Conservation (phyloP, 75 land plant genomes). For the Pinus taeda region DNA sequence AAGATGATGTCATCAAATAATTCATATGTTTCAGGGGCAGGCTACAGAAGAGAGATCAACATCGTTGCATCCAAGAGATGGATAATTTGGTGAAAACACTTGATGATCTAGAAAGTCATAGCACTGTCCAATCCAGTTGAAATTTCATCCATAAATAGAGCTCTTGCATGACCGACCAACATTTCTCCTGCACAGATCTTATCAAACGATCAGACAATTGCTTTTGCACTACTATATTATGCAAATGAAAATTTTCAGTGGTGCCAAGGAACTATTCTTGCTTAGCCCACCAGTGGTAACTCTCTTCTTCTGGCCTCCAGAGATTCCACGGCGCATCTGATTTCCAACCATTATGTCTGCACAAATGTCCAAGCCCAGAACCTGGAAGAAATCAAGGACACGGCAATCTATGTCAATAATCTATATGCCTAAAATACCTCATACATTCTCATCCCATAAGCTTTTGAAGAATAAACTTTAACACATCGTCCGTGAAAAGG, state of each 20-base stretch:
- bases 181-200: slow-evolving; percentile 57
- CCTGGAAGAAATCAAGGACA: slow-evolving; percentile 52
- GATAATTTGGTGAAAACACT: slow-evolving; percentile 19
- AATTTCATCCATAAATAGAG: slow-evolving; percentile 83
- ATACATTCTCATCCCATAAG: slow-evolving; percentile 13
- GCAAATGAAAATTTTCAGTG: background rate
- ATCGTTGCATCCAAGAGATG: slow-evolving; percentile 49
- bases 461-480: slow-evolving; percentile 14
- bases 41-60: slow-evolving; percentile 39
- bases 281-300: background rate
- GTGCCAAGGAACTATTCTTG: background rate
- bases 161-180: slow-evolving; percentile 78
- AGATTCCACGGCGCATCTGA: no score
- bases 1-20: slow-evolving; percentile 86
- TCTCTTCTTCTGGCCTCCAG: background rate
- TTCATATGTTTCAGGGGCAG: slow-evolving; percentile 81
- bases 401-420: background rate
- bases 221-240: background rate
- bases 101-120: slow-evolving; percentile 14
- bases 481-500: no score
- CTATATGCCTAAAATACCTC: no score
- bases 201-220: background rate
- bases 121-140: slow-evolving; percentile 94
- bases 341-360: no score
- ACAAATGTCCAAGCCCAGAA: slow-evolving; percentile 12